These are phyloP conservation scores for Termitomyces sp. DNA, from an alignment of 768 basidiomycete species.

Conservation along the genomic window DNA sequence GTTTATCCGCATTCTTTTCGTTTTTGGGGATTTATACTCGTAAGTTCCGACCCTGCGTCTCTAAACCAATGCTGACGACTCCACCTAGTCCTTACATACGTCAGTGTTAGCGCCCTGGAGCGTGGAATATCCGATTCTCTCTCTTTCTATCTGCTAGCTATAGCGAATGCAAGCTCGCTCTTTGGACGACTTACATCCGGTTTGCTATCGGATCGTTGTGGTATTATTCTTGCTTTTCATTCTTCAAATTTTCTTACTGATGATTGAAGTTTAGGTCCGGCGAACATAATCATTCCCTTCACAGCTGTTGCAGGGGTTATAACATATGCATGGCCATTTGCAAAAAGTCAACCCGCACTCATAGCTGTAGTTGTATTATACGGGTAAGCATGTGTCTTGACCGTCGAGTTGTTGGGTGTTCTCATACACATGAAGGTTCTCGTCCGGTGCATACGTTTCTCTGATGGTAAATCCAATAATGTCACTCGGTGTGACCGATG, in stretches of 20 bases:
- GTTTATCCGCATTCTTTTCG: constrained; percentile 44
- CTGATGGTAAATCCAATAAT: constrained; percentile 54
- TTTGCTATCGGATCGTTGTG: constrained; percentile 47
- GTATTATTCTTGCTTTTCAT: constrained; percentile 23
- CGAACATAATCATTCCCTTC: constrained; percentile 68
- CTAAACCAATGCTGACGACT: constrained; percentile 26
- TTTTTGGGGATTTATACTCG: constrained; percentile 73
- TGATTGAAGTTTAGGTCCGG: constrained; percentile 37
- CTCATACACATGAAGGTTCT: constrained; percentile 33
- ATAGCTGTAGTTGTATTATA: constrained; percentile 57
- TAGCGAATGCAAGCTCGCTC: constrained; percentile 63
- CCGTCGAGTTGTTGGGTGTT: neutral
- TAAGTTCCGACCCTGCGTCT: constrained; percentile 17
- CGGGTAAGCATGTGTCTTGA: constrained; percentile 34
- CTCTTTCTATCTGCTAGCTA: constrained; percentile 59
- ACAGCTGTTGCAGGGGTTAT: constrained; percentile 49
- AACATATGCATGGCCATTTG: constrained; percentile 72
- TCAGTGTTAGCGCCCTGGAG: constrained; percentile 49
- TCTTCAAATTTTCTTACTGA: neutral
- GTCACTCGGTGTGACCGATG: constrained; percentile 51
- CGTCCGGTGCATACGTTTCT: constrained; percentile 58
- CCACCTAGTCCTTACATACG: constrained; percentile 60
- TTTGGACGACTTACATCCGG: constrained; percentile 58
- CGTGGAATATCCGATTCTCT: constrained; percentile 46
- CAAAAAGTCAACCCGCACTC: constrained; percentile 34